Conservation (phyloP, 1,284 basidiomycete genomes). For the Trichosporon faecale region DNA sequence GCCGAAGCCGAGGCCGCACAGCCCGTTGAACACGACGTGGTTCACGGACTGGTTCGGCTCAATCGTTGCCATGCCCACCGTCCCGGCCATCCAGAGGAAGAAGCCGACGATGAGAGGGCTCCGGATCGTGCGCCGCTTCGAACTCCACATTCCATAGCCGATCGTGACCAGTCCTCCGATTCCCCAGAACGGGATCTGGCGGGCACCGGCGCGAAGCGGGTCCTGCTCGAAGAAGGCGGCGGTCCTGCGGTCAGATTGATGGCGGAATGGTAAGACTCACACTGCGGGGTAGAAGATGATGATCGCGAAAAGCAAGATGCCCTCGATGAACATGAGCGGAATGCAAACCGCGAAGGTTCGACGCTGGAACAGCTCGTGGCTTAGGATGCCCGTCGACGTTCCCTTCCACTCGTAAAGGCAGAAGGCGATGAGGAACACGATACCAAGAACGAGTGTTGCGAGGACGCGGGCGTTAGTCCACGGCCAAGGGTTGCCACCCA, state of each 20-base stretch:
- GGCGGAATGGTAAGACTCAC: neutral
- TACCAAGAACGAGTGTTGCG: slow-evolving; percentile 12
- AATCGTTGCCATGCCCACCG: slow-evolving; percentile 22
- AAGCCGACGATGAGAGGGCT: slow-evolving; percentile 22
- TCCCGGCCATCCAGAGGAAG: slow-evolving; percentile 19
- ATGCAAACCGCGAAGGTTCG: slow-evolving; percentile 24
- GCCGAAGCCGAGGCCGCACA: slow-evolving; percentile 28
- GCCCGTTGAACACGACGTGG: slow-evolving; percentile 16
- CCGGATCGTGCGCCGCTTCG: slow-evolving; percentile 19
- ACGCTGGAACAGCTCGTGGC: slow-evolving; percentile 25
- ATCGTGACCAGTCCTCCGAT: slow-evolving; percentile 12
- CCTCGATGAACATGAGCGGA: slow-evolving; percentile 25
- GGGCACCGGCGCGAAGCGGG: slow-evolving; percentile 13
- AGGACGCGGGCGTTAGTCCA: slow-evolving; percentile 17
- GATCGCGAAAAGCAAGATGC: slow-evolving; percentile 22
- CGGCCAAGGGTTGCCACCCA: slow-evolving; percentile 19
- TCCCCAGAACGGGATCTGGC: slow-evolving; percentile 17
- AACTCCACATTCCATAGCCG: slow-evolving; percentile 21
- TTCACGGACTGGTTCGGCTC: slow-evolving; percentile 15
- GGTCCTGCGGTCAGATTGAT: slow-evolving; percentile 5
- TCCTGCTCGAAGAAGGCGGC: slow-evolving; percentile 19
- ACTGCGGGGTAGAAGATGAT: slow-evolving; percentile 23
- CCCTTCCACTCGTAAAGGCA: slow-evolving; percentile 20
- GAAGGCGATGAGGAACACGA: slow-evolving; percentile 11
- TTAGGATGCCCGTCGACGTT: slow-evolving; percentile 16